phyloP scores from a whole-genome alignment of 2,329 filamentous ascomycete species.

The Sclerotinia nivalis region DNA sequence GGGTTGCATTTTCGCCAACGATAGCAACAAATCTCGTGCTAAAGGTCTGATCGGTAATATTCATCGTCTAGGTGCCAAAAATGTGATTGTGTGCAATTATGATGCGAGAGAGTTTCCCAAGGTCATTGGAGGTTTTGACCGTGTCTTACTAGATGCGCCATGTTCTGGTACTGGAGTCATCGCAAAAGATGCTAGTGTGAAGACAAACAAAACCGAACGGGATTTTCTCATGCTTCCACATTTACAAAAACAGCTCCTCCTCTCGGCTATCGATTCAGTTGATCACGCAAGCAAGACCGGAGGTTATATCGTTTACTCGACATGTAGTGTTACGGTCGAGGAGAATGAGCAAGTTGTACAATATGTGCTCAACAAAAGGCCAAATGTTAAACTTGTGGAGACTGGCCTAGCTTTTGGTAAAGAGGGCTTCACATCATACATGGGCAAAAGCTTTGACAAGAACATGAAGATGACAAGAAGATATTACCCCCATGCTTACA shows the following conservation, averaged over 20 bases:
- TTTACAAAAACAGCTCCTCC: constrained; percentile 88
- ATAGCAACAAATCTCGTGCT: constrained; percentile 87
- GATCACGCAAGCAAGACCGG: constrained; percentile 90
- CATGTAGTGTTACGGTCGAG: constrained; percentile 90
- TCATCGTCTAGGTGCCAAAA: constrained; percentile 88
- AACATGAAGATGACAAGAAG: constrained; percentile 79
- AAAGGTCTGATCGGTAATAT: constrained; percentile 99
- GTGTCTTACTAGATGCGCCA: constrained; percentile 89
- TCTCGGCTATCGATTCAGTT: constrained; percentile 91
- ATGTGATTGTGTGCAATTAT: constrained; percentile 93
- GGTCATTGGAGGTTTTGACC: constrained; percentile 93
- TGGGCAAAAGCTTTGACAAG: constrained; percentile 87
- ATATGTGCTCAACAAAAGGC: constrained; percentile 86
- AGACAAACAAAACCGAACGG: constrained; percentile 95
- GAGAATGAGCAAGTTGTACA: constrained; percentile 94
- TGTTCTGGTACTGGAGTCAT: constrained; percentile 98
- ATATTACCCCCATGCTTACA: constrained; percentile 89
- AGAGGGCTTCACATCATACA: constrained; percentile 87
- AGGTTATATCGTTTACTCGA: constrained; percentile 95
- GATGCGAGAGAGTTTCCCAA: constrained; percentile 92
- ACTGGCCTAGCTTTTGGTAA: constrained; percentile 88
- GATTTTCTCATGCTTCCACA: constrained; percentile 95
- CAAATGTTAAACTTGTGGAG: constrained; percentile 91
- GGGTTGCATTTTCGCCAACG: constrained; percentile 92
- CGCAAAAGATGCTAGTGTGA: constrained; percentile 92